Evolutionary conservation across 768 basidiomycete species (phyloP).

Genomic region (Austroboletus eburneus): DNA sequence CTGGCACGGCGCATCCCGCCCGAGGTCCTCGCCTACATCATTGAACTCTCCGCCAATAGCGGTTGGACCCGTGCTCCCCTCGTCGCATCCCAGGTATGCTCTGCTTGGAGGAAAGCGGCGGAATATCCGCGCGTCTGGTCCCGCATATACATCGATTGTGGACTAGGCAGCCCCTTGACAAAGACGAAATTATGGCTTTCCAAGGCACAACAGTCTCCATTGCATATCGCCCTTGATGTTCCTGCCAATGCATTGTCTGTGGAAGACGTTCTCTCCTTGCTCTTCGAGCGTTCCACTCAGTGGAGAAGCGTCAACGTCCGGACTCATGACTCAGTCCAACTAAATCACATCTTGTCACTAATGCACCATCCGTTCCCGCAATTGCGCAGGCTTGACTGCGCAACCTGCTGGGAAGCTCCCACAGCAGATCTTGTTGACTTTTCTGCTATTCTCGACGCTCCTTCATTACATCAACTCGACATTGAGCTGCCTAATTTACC

Average conservation of each 20-base stretch:
- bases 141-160: constrained; percentile 47
- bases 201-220: constrained; percentile 39
- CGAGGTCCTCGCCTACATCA: constrained; percentile 52
- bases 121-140: constrained; percentile 55
- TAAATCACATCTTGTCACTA: constrained; percentile 36
- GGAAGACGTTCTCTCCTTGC: constrained; percentile 35
- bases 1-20: constrained; percentile 53
- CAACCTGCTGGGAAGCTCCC: constrained; percentile 29
- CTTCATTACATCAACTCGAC: constrained; percentile 31
- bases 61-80: constrained; percentile 55
- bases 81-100: constrained; percentile 54
- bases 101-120: constrained; percentile 53
- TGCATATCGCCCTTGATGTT: constrained; percentile 44
- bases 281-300: constrained; percentile 36
- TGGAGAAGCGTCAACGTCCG: constrained; percentile 45
- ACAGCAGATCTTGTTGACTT: constrained; percentile 22
- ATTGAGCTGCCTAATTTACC: constrained; percentile 37
- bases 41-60: constrained; percentile 45
- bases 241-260: constrained; percentile 29
- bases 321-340: constrained; percentile 34
- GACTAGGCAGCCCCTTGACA: constrained; percentile 37
- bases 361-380: constrained; percentile 36
- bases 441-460: constrained; percentile 32
- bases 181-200: constrained; percentile 50
- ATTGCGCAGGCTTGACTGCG: constrained; percentile 33